Conservation (phyloP, 2,329 filamentous ascomycete genomes). For the Trichoderma simmonsii region DNA sequence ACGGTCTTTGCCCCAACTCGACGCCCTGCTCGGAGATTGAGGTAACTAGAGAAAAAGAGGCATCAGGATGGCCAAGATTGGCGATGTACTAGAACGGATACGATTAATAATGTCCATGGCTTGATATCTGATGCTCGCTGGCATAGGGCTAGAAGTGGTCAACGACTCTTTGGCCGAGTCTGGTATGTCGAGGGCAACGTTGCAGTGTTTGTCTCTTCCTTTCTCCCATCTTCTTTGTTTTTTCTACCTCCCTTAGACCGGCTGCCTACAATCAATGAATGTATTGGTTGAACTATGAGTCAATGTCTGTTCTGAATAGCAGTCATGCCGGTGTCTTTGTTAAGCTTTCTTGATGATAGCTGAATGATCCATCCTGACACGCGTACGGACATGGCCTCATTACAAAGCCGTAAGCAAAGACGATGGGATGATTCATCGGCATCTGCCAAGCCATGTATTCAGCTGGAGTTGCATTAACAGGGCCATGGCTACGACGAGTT, state of each 20-base stretch:
- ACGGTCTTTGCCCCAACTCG: not conserved
- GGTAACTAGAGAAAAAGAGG: not conserved
- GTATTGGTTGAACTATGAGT: not conserved
- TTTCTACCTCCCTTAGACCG: not conserved
- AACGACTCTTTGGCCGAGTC: not conserved
- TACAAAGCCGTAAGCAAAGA: slow-evolving; percentile 9
- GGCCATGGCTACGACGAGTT: not conserved
- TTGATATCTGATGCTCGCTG: not conserved
- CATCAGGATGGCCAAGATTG: not conserved
- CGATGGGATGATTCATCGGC: not conserved
- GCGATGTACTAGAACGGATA: not conserved
- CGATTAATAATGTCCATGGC: not conserved
- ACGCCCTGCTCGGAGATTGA: not conserved
- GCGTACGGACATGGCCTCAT: not conserved
- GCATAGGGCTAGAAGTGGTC: not conserved
- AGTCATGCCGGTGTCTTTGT: not conserved
- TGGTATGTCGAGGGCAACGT: not conserved
- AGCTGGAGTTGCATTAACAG: not conserved
- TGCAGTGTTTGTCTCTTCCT: not conserved
- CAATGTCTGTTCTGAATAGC: not conserved
- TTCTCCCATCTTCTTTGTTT: not conserved
- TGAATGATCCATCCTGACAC: not conserved
- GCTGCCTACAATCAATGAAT: not conserved
- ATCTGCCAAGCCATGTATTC: not conserved
- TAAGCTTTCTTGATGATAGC: not conserved